These are phyloP conservation scores for Daedaleopsis nitida DNA, from an alignment of 768 basidiomycete species.

Conservation along the genomic window DNA sequence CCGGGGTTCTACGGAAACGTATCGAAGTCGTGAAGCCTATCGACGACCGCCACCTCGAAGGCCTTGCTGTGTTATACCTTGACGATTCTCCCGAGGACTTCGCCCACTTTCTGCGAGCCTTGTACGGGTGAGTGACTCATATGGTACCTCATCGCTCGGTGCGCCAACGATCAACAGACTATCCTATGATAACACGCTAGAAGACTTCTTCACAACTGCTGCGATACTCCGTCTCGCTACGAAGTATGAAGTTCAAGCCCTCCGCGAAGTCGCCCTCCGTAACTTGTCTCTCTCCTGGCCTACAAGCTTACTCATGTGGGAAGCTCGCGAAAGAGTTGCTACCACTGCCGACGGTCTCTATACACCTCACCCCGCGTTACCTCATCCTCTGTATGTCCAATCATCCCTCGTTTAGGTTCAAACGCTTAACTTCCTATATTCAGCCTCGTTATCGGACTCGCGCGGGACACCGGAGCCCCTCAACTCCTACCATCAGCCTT, in stretches of 20 bases:
- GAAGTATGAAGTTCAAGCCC: slow-evolving; percentile 59
- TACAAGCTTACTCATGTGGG: slow-evolving; percentile 63
- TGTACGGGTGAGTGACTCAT: slow-evolving; percentile 49
- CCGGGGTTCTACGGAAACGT: slow-evolving; percentile 46
- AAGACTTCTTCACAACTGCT: slow-evolving; percentile 53
- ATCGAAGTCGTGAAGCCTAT: slow-evolving; percentile 29
- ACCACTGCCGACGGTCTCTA: slow-evolving; percentile 54
- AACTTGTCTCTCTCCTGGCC: slow-evolving; percentile 62
- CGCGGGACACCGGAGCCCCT: slow-evolving; percentile 53
- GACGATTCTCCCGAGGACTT: slow-evolving; percentile 60
- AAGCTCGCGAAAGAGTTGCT: slow-evolving; percentile 60
- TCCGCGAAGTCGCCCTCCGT: slow-evolving; percentile 59
- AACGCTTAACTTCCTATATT: not conserved
- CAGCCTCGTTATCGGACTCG: slow-evolving; percentile 70
- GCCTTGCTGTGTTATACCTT: slow-evolving; percentile 54
- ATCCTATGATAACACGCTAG: not conserved
- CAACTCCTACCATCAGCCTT: slow-evolving; percentile 75
- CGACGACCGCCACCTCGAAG: slow-evolving; percentile 47
- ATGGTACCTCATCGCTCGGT: slow-evolving; percentile 38
- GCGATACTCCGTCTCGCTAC: slow-evolving; percentile 64
- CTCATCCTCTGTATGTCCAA: slow-evolving; percentile 68
- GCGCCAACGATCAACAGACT: slow-evolving; percentile 11
- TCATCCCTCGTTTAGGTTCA: not conserved
- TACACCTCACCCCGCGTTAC: slow-evolving; percentile 52
- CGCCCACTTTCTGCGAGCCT: slow-evolving; percentile 56